Conservation (phyloP, 225 moss, liverwort and hornwort genomes). For the Marchantia paleacea region DNA sequence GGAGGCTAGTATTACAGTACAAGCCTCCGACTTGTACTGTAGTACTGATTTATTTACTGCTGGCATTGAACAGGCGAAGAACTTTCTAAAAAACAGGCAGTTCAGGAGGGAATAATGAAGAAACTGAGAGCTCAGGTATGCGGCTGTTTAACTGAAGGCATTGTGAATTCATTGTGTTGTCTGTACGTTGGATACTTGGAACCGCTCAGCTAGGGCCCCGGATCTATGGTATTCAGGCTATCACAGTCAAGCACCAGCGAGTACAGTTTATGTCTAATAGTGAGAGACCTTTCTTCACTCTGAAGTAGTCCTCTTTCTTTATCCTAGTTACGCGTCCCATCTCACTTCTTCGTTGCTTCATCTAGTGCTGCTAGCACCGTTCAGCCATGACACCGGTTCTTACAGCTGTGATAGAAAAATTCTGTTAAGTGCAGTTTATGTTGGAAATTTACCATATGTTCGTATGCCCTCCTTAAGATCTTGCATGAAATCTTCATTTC, state of each 20-base stretch:
- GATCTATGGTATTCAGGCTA: too few species aligned
- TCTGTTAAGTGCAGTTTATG: neutral
- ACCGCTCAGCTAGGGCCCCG: too few species aligned
- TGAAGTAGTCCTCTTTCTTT: too few species aligned
- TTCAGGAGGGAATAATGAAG: constrained; percentile 83
- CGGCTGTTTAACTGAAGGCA: neutral
- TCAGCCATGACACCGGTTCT: too few species aligned
- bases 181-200: neutral
- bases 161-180: neutral
- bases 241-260: too few species aligned
- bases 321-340: too few species aligned
- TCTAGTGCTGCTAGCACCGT: too few species aligned
- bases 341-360: too few species aligned
- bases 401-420: neutral
- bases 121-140: constrained; percentile 82
- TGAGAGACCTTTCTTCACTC: too few species aligned
- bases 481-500: neutral
- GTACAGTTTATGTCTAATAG: too few species aligned
- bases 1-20: too few species aligned
- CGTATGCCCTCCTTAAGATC: neutral
- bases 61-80: constrained; percentile 65
- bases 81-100: constrained; percentile 94
- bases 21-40: too few species aligned
- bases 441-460: neutral
- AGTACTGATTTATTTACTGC: constrained; percentile 4